Percentiles rank a stretch among this genome's conserved stretches.
Evolutionary conservation across 345 rosid genomes (phyloP).

Genomic region (Kernera saxatilis): DNA sequence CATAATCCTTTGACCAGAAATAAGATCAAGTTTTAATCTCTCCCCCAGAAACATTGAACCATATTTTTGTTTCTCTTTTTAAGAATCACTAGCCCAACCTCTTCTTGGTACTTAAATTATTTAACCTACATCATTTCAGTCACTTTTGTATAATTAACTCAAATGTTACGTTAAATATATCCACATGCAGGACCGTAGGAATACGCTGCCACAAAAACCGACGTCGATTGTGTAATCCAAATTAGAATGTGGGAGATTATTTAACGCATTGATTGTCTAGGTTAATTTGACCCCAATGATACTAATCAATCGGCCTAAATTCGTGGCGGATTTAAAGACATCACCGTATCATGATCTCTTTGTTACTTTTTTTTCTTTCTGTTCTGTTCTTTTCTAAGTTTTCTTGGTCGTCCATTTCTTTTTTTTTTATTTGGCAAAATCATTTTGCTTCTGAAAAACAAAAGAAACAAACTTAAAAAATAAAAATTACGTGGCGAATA

Average conservation of each 20-base stretch:
- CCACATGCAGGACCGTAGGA: neutral
- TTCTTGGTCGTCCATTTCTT: neutral
- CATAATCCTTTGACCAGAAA: too few relatives aligned
- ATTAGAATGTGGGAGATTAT: neutral
- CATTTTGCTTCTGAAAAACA: constrained; percentile 1
- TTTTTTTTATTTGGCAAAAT: neutral
- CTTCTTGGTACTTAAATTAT: neutral
- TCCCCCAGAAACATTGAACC: too few relatives aligned
- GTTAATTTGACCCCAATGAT: neutral
- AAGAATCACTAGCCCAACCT: too few relatives aligned
- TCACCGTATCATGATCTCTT: neutral
- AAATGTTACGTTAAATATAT: neutral
- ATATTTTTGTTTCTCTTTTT: too few relatives aligned
- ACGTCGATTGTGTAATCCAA: neutral
- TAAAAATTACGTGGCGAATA: neutral
- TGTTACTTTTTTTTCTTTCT: neutral
- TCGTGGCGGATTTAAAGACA: constrained; percentile 22
- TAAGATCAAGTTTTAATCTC: too few relatives aligned
- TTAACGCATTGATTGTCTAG: constrained; percentile 9
- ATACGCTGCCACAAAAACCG: neutral
- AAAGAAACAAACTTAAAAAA: too few relatives aligned
- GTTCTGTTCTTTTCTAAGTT: neutral
- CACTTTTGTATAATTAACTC: neutral
- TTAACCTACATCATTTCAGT: neutral
- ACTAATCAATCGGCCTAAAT: constrained; percentile 22